These are phyloP conservation scores for Termitomyces sp. DNA, from an alignment of 768 basidiomycete genomes.

Conservation along the genomic window DNA sequence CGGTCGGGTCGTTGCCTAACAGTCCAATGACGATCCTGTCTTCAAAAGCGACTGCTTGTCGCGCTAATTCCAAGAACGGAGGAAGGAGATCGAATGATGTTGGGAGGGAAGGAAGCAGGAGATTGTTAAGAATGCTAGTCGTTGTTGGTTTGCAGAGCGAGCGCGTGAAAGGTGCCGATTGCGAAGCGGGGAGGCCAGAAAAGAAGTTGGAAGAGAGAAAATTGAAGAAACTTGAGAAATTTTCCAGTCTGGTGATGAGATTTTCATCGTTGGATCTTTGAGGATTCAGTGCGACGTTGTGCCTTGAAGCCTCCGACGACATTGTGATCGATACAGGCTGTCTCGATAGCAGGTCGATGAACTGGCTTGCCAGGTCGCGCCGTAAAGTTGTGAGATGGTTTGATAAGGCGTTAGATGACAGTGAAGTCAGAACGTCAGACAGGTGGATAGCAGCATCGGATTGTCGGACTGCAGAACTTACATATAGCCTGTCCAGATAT, in stretches of 20 bases:
- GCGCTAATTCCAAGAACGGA: conserved; percentile 50
- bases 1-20: conserved; percentile 40
- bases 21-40: conserved; percentile 40
- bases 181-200: conserved; percentile 42
- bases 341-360: conserved; percentile 52
- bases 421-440: conserved; percentile 49
- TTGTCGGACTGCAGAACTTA: conserved; percentile 43
- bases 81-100: conserved; percentile 55
- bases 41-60: conserved; percentile 65
- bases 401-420: conserved; percentile 48
- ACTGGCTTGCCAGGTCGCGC: conserved; percentile 55
- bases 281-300: conserved; percentile 43
- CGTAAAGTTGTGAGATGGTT: conserved; percentile 55
- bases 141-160: conserved; percentile 58
- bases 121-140: conserved; percentile 52
- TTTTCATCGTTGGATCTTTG: conserved; percentile 35
- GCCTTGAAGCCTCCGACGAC: conserved; percentile 29
- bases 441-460: conserved; percentile 47
- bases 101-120: conserved; percentile 70
- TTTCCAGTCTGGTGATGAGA: conserved; percentile 40
- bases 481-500: background rate
- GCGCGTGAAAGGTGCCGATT: conserved; percentile 41
- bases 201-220: conserved; percentile 61
- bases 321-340: conserved; percentile 42
- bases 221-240: conserved; percentile 49